Base-by-base conservation (phyloP, 2,329 filamentous ascomycete genomes). In the Diaporthe helianthi region DNA sequence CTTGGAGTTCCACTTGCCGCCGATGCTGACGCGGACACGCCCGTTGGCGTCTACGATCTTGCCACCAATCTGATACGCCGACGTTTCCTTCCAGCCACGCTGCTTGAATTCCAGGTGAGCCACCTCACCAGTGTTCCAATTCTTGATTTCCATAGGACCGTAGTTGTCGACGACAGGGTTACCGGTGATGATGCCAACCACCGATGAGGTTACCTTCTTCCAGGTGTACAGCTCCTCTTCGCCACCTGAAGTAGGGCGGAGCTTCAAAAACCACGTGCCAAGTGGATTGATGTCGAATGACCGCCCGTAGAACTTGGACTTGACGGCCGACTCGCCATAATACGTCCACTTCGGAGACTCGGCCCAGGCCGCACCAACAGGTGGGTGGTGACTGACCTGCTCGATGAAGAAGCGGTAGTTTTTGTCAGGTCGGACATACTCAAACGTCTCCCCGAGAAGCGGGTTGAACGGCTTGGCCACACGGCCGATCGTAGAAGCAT, bases 381-480 rank as follows among this genome's bases (percentile, higher is more conserved):
- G 96, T 36, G 96, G 96, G 80, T 99, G 96, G 79, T 99, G 96
- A 81, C 93, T 97, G 75, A 99, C 95, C 83, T 99, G 96, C 80
- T 99, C 96, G 71, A 97, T 93, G 82, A 98, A 97, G 86, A 98
- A 98, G 73, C 96, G 93, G 83, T 97, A 99, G 70, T 95, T 94
- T 80, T 98, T 97, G 82, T 99, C 96, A 0, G 96, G 95, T 68
- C 96, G 87, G 44, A 92, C 94, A 76, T 99, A 98, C 79, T 99
- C 96, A 75, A 97, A 99, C 0, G 96, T 99, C 80, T 99, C 96
- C 58, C 95, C 96, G 0, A 99, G 85, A 6, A 99, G 87, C 17
- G 96, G 96, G 77, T 99, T 99, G 85, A 99, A 99, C 0, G 96
- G 96, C 78, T 99, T 99, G 22, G 96, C 96, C 19, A 99, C 94